Base-by-base conservation (phyloP, 2,329 filamentous ascomycete species). In the Cladosporium sphaerospermum region DNA sequence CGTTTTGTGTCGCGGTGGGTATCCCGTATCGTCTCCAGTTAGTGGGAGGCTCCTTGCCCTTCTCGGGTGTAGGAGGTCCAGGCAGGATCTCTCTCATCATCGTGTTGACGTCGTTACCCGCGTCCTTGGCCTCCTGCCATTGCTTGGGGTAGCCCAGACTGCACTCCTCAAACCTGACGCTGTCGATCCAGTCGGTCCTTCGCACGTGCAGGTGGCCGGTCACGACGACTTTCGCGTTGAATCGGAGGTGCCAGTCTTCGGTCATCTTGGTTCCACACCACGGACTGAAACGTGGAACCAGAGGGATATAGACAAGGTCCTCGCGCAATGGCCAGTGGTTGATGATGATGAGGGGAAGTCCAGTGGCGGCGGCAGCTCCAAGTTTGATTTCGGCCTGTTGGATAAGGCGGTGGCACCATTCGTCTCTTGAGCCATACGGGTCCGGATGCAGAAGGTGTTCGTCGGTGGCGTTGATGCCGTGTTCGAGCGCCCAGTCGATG, bases 251-350 rank as follows among this genome's bases (percentile, higher is more conserved):
- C 73, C 73, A 76, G 56, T 75, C 67, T 34, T 73, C 66, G 3
- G 74, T 76, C 59, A 71, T 68, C 58, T 70, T 74, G 0, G 73
- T 75, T 16, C 74, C 74, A 54, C 74, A 76, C 74, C 74, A 76
- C 8, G 75, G 58, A 31, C 64, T 68, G 61, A 75, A 76, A 8
- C 74, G 65, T 4, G 71, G 72, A 4, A 75, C 66, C 23, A 64
- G 65, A 9, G 64, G 61, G n/a, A 76, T 67, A 57, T 67, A 70
- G 48, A 76, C 69, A 1, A 73, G 64, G 48, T 75, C 73, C 56
- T 74, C 63, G 18, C 73, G 67, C 49, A 76, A 58, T 7, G 73
- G 74, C 74, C 74, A 76, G 60, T 76, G 74, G 23, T 72, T 72
- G 45, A 71, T 67, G 45, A 76, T 72, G 45, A 76, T 63, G 18